These are phyloP conservation scores for Cardamine occulta DNA, from an alignment of 345 rosid genomes.

Conservation along the genomic window DNA sequence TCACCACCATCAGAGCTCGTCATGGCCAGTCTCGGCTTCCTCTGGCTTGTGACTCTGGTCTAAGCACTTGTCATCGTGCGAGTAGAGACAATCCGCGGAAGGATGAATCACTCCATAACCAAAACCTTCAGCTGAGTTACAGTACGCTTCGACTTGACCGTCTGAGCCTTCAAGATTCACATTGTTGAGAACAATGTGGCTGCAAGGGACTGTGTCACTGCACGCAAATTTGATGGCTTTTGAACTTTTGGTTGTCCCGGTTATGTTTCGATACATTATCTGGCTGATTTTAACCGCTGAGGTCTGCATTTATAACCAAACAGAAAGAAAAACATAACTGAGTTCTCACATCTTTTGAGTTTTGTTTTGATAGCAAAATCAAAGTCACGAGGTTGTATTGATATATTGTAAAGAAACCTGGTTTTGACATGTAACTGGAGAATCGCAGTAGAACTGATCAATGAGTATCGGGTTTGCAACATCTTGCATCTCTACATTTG, in stretches of 20 bases:
- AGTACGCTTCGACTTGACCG: constrained; percentile 84
- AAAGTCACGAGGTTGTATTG: not conserved
- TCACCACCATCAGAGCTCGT: constrained; percentile 37
- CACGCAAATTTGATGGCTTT: constrained; percentile 92
- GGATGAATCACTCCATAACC: constrained; percentile 85
- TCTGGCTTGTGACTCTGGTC: constrained; percentile 31
- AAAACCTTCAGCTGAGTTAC: constrained; percentile 91
- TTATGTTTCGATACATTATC: constrained; percentile 88
- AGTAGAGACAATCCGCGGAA: constrained; percentile 85
- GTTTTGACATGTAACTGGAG: constrained; percentile 73
- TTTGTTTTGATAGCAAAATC: constrained; percentile 16
- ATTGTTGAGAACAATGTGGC: constrained; percentile 74
- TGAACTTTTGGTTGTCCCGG: constrained; percentile 79
- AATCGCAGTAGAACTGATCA: constrained; percentile 99
- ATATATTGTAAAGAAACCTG: constrained; percentile 56
- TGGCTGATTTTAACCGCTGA: constrained; percentile 83
- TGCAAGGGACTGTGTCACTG: constrained; percentile 92
- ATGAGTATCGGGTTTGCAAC: constrained; percentile 90
- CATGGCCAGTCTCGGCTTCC: constrained; percentile 29
- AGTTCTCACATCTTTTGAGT: constrained; percentile 27
- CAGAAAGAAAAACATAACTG: not conserved
- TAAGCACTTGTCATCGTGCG: constrained; percentile 62
- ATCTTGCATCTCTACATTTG: constrained; percentile 84
- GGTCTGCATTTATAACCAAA: constrained; percentile 53
- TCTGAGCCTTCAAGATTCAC: constrained; percentile 79